These are phyloP conservation scores for Penicillium freii DNA, from an alignment of 2,329 filamentous ascomycete species.

Conservation along the genomic window DNA sequence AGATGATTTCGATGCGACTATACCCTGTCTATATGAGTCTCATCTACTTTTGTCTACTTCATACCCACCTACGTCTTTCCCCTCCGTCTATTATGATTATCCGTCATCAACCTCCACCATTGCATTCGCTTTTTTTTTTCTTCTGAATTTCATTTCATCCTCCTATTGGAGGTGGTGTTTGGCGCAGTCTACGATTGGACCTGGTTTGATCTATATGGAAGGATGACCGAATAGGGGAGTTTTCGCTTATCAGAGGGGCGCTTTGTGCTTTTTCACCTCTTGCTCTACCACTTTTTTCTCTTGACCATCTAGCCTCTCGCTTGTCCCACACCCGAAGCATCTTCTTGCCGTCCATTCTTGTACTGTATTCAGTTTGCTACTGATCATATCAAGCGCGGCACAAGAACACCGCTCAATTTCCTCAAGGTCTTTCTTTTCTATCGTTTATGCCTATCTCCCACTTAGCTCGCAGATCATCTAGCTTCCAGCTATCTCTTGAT, in stretches of 20 bases:
- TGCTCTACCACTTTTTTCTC: constrained; percentile 5
- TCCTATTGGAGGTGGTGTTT: constrained; percentile 17
- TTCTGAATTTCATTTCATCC: constrained; percentile 1
- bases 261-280: constrained; percentile 13
- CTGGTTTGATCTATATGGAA: constrained; percentile 19
- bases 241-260: constrained; percentile 20
- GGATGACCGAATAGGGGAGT: constrained; percentile 24
- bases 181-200: constrained; percentile 21
- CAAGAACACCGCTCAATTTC: constrained; percentile 6
- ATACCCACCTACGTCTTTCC: constrained; percentile 19
- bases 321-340: constrained; percentile 5
- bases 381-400: constrained; percentile 9
- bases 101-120: constrained; percentile 2
- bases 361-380: constrained; percentile 34
- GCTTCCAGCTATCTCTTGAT: neutral
- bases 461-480: neutral
- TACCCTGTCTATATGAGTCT: constrained; percentile 30
- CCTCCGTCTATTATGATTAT: neutral
- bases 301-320: constrained; percentile 23
- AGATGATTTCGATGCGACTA: constrained; percentile 27
- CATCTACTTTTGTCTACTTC: constrained; percentile 18
- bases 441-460: neutral
- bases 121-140: constrained; percentile 22
- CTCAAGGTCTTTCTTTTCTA: neutral
- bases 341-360: constrained; percentile 21